Conservation (phyloP, 2,329 filamentous ascomycete genomes). For the Ophioceras dolichostomum region DNA sequence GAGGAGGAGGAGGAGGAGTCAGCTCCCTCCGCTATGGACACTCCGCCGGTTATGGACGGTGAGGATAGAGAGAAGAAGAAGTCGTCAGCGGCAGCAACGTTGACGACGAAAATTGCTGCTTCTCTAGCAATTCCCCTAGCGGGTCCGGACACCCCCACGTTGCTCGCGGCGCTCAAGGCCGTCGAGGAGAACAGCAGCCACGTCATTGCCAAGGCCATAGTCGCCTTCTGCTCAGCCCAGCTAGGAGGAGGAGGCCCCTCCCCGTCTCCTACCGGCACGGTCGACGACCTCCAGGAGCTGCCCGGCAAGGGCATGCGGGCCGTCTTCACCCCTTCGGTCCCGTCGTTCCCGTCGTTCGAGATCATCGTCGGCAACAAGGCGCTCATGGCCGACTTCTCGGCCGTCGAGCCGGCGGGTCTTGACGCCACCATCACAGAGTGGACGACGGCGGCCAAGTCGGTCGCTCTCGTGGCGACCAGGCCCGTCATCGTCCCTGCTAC, state of each 20-base stretch:
- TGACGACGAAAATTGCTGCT: too few species aligned
- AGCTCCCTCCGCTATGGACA: too few species aligned
- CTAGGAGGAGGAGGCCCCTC: too few species aligned
- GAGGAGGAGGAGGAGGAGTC: constrained; percentile 12
- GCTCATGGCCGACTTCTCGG: constrained; percentile 43
- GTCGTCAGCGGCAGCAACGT: too few species aligned
- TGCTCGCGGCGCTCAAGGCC: constrained; percentile 43
- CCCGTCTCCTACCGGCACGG: constrained; percentile 11
- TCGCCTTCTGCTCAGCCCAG: constrained; percentile 39
- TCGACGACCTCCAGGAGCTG: constrained; percentile 47
- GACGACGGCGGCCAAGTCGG: constrained; percentile 52
- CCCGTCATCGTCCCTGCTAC: constrained; percentile 1
- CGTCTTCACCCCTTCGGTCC: constrained; percentile 22
- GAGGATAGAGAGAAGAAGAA: not conserved
- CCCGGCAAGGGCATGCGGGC: constrained; percentile 61
- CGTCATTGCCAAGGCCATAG: constrained; percentile 60
- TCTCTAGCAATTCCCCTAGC: too few species aligned
- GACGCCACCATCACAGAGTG: constrained; percentile 33
- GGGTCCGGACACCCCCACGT: constrained; percentile 9
- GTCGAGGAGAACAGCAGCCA: constrained; percentile 64
- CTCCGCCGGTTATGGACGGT: too few species aligned
- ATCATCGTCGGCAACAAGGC: constrained; percentile 62
- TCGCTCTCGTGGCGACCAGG: constrained; percentile 44
- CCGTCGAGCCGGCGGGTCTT: constrained; percentile 23
- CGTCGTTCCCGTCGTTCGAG: constrained; percentile 21